Conservation (phyloP, 257 asterid genomes). For the Rhazya stricta region DNA sequence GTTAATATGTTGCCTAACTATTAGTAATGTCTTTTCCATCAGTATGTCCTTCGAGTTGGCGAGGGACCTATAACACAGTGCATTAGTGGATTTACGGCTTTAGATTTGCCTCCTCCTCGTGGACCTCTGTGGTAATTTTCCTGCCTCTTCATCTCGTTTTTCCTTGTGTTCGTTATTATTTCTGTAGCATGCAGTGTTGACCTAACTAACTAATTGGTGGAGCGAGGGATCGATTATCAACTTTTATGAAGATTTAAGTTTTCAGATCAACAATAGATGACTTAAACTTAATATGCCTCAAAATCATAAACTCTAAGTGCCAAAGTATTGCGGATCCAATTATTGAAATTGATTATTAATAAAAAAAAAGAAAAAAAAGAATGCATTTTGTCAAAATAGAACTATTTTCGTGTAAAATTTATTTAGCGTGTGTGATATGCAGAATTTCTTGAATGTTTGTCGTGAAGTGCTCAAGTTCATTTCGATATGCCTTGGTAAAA, state of each 20-base stretch:
- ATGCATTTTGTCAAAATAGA: background rate
- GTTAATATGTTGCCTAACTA: background rate
- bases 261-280: background rate
- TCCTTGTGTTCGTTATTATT: background rate
- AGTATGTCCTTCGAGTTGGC: conserved; percentile 76
- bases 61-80: conserved; percentile 74
- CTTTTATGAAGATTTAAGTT: background rate
- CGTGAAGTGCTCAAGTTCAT: background rate
- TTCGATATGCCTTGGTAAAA: background rate
- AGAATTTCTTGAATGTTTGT: background rate
- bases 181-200: no score
- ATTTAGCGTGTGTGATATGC: background rate
- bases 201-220: background rate
- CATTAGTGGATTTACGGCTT: conserved; percentile 78
- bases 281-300: background rate
- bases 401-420: background rate
- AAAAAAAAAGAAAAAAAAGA: no score
- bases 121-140: conserved; percentile 75
- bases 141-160: background rate
- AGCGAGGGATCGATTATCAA: background rate
- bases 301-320: background rate
- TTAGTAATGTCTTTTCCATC: conserved; percentile 20
- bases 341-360: no score
- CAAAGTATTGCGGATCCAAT: background rate
- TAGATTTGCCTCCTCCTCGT: conserved; percentile 82